phyloP scores from a whole-genome alignment of 140 eudicot genomes.

The Bidens hawaiensis region DNA sequence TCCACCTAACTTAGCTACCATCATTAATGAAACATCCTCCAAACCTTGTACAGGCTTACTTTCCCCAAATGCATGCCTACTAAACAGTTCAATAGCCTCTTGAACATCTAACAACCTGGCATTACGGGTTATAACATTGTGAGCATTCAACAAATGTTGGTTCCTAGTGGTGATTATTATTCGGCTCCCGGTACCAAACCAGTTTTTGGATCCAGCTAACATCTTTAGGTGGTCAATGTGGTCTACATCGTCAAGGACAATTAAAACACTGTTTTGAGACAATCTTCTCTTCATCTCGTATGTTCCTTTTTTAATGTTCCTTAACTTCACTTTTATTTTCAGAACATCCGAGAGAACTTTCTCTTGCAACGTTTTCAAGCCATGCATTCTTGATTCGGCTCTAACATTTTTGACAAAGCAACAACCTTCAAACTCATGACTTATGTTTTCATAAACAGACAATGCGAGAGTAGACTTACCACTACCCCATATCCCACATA shows the following conservation, averaged over 20 bases:
- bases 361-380: no score
- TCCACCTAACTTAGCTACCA: conserved; percentile 15
- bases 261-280: no score
- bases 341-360: conserved; percentile 16
- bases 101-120: not conserved
- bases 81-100: conserved; percentile 5
- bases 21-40: not conserved
- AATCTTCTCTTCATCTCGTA: not conserved
- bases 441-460: not conserved
- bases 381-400: no score
- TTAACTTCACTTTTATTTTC: not conserved
- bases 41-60: not conserved
- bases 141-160: not conserved
- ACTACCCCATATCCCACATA: conserved; percentile 19
- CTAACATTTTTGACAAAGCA: no score
- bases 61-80: not conserved
- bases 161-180: conserved; percentile 12
- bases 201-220: no score
- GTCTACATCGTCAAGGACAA: no score
- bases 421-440: conserved; percentile 6
- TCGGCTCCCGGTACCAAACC: no score
- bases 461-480: conserved; percentile 17
- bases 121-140: not conserved
- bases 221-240: no score
- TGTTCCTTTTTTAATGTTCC: not conserved